Evolutionary conservation across 1,284 basidiomycete species (phyloP).

Genomic region (Malassezia sympodialis): DNA sequence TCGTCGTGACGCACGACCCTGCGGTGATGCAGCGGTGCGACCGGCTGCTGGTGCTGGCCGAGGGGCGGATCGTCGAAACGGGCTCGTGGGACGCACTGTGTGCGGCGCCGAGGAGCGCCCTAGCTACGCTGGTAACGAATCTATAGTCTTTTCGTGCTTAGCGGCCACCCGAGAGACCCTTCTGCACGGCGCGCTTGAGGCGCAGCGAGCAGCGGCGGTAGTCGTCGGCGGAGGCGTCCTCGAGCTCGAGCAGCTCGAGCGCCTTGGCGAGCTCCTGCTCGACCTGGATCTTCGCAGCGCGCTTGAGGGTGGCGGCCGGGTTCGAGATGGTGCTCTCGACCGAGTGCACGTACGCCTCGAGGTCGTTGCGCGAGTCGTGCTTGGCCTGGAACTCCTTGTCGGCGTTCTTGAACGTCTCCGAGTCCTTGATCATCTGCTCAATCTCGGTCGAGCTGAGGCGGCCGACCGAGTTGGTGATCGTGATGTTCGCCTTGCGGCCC

Average conservation of each 20-base stretch:
- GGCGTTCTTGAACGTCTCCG: conserved; percentile 47
- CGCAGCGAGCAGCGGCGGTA: conserved; percentile 44
- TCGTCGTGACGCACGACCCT: conserved; percentile 88
- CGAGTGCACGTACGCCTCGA: conserved; percentile 46
- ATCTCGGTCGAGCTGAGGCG: conserved; percentile 45
- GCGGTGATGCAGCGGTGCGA: conserved; percentile 86
- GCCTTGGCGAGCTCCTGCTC: conserved; percentile 49
- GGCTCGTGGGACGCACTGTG: conserved; percentile 53
- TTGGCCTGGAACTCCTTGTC: conserved; percentile 48
- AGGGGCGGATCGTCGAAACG: conserved; percentile 67
- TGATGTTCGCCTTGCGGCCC: conserved; percentile 48
- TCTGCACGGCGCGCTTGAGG: conserved; percentile 46
- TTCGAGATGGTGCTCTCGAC: conserved; percentile 46
- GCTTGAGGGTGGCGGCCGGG: conserved; percentile 46
- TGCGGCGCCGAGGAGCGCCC: not conserved
- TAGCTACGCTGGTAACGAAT: not conserved
- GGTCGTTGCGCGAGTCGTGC: conserved; percentile 47
- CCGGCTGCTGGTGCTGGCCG: conserved; percentile 68
- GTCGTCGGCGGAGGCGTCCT: conserved; percentile 45
- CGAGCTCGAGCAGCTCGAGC: conserved; percentile 47
- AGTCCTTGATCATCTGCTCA: conserved; percentile 49
- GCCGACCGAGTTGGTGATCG: conserved; percentile 48
- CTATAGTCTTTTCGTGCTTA: conserved; percentile 18
- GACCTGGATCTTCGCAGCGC: conserved; percentile 44
- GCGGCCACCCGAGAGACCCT: conserved; percentile 41